Evolutionary conservation across 192 early-diverging fungal genomes (phyloP), one percentile per base, ranked within the genome.

Genomic region (Umbelopsis vinacea): DNA sequence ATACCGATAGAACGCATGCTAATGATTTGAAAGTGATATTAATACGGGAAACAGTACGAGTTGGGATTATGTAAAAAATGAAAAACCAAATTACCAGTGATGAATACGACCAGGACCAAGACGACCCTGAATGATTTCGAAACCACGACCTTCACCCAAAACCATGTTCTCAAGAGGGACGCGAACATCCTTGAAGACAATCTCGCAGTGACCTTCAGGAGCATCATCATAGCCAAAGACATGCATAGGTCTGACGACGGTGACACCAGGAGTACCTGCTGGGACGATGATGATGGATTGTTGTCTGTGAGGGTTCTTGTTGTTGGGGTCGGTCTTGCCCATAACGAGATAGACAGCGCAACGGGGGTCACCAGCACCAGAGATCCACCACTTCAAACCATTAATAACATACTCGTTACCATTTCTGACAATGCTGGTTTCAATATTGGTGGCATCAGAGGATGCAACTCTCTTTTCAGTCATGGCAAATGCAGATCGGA

Each of bases 401-500:
- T 91, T 94, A 68, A 94, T 84, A 4, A 89, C 79, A 63, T 89
- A 93, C 23, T 89, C 82, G 66, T 85, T 80, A 24, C 89, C 88
- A 19, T 85, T 85, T 22, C 87, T 86, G 69, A 81, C 74, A 69
- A 99, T 98, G 38, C 76, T 77, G 38, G 93, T 92, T 79, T 92
- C 87, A 69, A 99, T 99, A 84, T 99, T 99, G 74, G 96, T 97
- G 0, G 97, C 97, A 78, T 99, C 97, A 43, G 96, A 97, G 35
- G 94, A 96, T 0, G 97, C 95, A 38, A 99, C 95, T 8, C 69
- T 80, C n/a, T 94, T 93, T 81, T 99, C 97, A 22, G 96, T 98
- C 97, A 99, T 99, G 69, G 96, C 96, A 83, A 99, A 98, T 22
- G 96, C 96, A 24, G 96, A 98, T 22, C 97, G 89, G 76, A 99